Conservation (phyloP, 495 filamentous ascomycete genomes). For the Penicillium cinerascens region DNA sequence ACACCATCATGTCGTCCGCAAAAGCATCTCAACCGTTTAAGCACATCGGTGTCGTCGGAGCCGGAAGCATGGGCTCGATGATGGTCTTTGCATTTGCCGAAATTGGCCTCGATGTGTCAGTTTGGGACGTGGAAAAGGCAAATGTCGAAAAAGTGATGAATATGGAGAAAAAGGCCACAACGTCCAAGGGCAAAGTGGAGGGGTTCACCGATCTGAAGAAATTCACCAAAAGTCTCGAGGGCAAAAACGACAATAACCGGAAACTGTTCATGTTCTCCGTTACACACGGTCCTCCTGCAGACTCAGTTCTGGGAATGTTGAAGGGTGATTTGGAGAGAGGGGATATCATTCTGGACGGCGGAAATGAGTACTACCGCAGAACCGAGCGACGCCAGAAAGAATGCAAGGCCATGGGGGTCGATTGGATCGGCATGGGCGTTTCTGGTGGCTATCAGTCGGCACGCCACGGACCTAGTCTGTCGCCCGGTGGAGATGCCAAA, state of each 20-base stretch:
- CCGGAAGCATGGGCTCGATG: slow-evolving; percentile 63
- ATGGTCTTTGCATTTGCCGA: slow-evolving; percentile 66
- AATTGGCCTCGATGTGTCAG: slow-evolving; percentile 54
- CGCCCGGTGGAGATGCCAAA: slow-evolving; percentile 58
- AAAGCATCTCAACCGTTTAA: slow-evolving; percentile 29
- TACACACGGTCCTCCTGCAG: slow-evolving; percentile 65
- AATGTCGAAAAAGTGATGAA: slow-evolving; percentile 43
- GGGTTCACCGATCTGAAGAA: slow-evolving; percentile 37
- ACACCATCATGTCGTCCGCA: slow-evolving; percentile 20
- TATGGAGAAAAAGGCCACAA: slow-evolving; percentile 16
- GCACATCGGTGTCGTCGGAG: slow-evolving; percentile 60
- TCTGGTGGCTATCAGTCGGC: slow-evolving; percentile 69
- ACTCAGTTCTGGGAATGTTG: slow-evolving; percentile 59
- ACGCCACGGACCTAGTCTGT: slow-evolving; percentile 61
- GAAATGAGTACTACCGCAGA: slow-evolving; percentile 67
- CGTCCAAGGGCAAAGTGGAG: slow-evolving; percentile 30
- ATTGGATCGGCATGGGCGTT: slow-evolving; percentile 67
- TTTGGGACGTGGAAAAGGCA: slow-evolving; percentile 53
- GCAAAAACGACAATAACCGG: slow-evolving; percentile 26
- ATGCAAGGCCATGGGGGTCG: slow-evolving; percentile 51
- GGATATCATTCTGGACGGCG: slow-evolving; percentile 70
- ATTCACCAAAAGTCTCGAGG: slow-evolving; percentile 39
- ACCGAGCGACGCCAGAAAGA: slow-evolving; percentile 62
- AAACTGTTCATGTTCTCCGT: slow-evolving; percentile 64
- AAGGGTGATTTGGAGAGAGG: slow-evolving; percentile 53